Percentiles rank a stretch among this genome's conserved stretches.
Conservation (phyloP, 1,284 basidiomycete genomes). For the Melanopsichium pennsylvanicum region DNA sequence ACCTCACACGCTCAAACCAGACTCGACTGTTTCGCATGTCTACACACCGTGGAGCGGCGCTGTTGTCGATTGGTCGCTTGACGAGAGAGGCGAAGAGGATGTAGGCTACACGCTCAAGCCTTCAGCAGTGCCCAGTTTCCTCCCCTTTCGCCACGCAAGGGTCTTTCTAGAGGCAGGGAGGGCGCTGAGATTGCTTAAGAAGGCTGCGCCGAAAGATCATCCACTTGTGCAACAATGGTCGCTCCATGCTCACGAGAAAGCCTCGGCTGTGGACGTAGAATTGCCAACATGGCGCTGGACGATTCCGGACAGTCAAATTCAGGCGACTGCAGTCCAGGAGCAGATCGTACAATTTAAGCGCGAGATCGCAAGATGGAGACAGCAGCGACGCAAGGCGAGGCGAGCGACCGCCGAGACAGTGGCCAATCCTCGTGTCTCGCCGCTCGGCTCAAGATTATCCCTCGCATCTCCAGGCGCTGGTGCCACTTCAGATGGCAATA, state of each 20-base stretch:
- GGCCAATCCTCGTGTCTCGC: constrained; percentile 1
- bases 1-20: constrained; percentile 1
- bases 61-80: constrained; percentile 46
- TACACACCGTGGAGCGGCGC: constrained; percentile 46
- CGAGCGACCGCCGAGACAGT: not conserved
- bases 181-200: constrained; percentile 48
- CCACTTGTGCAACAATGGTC: constrained; percentile 42
- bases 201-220: constrained; percentile 47
- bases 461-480: not conserved
- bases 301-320: constrained; percentile 1
- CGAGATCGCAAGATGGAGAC: constrained; percentile 35
- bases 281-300: constrained; percentile 47
- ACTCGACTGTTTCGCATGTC: not conserved
- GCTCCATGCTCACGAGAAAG: not conserved
- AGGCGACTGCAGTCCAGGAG: constrained; percentile 13
- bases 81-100: constrained; percentile 51
- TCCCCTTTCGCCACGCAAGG: constrained; percentile 35
- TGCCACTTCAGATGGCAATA: not conserved
- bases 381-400: constrained; percentile 15
- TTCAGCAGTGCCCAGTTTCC: constrained; percentile 41
- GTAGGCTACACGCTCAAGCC: constrained; percentile 50
- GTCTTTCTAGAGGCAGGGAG: constrained; percentile 50
- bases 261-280: not conserved
- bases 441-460: constrained; percentile 2
- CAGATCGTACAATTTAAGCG: constrained; percentile 29